Conservation (phyloP, 331 rosid species). For the Telfairia occidentalis region DNA sequence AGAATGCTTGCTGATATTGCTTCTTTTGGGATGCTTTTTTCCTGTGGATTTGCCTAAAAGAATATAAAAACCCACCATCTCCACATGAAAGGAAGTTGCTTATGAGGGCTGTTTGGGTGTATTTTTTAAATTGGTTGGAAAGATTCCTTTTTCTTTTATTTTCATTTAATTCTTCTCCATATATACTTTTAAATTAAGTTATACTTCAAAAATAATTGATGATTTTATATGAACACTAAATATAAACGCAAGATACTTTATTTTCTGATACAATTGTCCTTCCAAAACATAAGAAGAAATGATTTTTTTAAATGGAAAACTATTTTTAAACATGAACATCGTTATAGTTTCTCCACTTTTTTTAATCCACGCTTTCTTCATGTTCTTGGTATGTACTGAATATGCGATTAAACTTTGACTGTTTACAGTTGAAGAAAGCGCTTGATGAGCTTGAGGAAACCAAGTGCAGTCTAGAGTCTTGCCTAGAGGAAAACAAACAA, state of each 20-base stretch:
- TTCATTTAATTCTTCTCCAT: background rate
- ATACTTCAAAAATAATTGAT: background rate
- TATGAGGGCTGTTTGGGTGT: background rate
- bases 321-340: background rate
- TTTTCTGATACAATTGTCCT: background rate
- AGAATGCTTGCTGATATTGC: background rate
- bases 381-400: background rate
- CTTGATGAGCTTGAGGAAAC: conserved; percentile 57
- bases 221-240: background rate
- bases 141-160: background rate
- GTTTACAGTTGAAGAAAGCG: conserved; percentile 47
- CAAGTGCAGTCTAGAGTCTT: conserved; percentile 53
- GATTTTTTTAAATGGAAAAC: no score
- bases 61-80: background rate
- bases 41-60: background rate
- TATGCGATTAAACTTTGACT: conserved; percentile 7
- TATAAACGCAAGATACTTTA: background rate
- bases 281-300: background rate
- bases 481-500: conserved; percentile 77
- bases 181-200: background rate
- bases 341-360: background rate
- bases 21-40: background rate
- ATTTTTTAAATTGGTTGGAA: background rate
- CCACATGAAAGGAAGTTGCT: background rate
- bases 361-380: background rate